A percentile compares a stretch with the other conserved stretches of the same genome.
Evolutionary conservation across 257 asterid genomes (phyloP).

Genomic region (Lavandula angustifolia): DNA sequence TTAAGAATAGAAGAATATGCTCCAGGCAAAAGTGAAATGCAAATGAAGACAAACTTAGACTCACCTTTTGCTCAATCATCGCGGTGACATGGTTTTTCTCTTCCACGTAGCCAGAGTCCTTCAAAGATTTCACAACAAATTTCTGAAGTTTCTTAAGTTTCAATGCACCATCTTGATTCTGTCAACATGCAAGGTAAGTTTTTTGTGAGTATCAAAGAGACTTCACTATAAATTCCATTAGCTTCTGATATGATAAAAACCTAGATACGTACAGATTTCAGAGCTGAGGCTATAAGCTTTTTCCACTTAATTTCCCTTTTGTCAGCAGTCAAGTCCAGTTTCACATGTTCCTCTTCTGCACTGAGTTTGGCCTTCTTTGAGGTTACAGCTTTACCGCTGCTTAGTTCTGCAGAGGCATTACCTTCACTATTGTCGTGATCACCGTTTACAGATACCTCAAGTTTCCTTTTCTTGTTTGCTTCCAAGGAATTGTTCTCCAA

Average conservation of each 20-base stretch:
- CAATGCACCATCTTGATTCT: constrained; percentile 62
- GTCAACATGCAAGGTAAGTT: constrained; percentile 36
- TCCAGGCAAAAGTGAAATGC: neutral
- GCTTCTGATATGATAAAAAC: neutral
- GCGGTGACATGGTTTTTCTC: constrained; percentile 48
- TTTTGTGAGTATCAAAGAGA: neutral
- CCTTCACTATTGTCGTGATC: constrained; percentile 37
- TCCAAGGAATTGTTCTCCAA: constrained; percentile 41
- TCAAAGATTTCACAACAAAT: constrained; percentile 51
- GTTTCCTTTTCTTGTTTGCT: constrained; percentile 66
- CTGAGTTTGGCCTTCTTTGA: constrained; percentile 55
- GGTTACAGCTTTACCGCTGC: constrained; percentile 49
- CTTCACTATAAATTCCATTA: no score
- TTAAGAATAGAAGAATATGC: no score
- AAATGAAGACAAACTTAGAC: constrained; percentile 18
- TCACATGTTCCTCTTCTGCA: constrained; percentile 35
- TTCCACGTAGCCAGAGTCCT: constrained; percentile 56
- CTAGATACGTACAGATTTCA: constrained; percentile 64
- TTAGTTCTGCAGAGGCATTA: constrained; percentile 37
- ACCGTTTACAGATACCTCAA: constrained; percentile 49
- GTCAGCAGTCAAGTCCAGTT: constrained; percentile 27
- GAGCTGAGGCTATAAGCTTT: constrained; percentile 70
- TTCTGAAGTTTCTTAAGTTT: constrained; percentile 70
- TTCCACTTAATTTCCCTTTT: constrained; percentile 76
- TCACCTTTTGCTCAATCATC: constrained; percentile 62